A percentile compares a stretch with the other conserved stretches of the same genome.
Evolutionary conservation across 129 eudicot species (phyloP).

Genomic region (Arctium minus): DNA sequence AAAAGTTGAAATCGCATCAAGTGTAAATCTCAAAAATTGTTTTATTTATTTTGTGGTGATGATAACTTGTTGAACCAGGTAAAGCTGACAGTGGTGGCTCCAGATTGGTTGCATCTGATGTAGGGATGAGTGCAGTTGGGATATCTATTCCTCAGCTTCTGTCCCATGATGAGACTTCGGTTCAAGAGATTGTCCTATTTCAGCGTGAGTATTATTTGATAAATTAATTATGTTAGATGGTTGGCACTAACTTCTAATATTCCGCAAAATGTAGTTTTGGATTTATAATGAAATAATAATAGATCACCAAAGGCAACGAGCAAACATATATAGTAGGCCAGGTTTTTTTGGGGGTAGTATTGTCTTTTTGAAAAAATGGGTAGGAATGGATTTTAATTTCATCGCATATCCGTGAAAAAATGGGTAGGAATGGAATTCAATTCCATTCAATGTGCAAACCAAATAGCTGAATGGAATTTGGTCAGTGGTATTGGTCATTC

Average conservation of each 20-base stretch:
- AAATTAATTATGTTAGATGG: not conserved
- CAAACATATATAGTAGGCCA: no score
- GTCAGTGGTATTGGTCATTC: no score
- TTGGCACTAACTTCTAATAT: not conserved
- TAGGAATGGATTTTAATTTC: no score
- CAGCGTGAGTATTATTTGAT: constrained; percentile 41
- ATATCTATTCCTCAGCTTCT: constrained; percentile 54
- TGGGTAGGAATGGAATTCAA: no score
- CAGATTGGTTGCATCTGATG: constrained; percentile 34
- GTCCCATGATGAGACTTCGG: constrained; percentile 46
- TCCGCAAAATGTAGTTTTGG: not conserved
- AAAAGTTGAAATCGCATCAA: no score
- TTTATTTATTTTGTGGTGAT: not conserved
- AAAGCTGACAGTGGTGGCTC: constrained; percentile 21
- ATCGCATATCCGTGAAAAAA: no score
- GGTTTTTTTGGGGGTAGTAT: no score
- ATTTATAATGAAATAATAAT: not conserved
- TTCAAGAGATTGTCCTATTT: constrained; percentile 48
- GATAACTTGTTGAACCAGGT: constrained; percentile 32
- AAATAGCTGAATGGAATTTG: no score
- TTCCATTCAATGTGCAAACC: no score
- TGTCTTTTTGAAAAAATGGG: no score
- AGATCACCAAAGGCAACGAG: not conserved
- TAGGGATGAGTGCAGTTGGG: constrained; percentile 65
- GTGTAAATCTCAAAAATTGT: no score